phyloP scores from a whole-genome alignment of 306 rosid species.

The Quercus glauca region DNA sequence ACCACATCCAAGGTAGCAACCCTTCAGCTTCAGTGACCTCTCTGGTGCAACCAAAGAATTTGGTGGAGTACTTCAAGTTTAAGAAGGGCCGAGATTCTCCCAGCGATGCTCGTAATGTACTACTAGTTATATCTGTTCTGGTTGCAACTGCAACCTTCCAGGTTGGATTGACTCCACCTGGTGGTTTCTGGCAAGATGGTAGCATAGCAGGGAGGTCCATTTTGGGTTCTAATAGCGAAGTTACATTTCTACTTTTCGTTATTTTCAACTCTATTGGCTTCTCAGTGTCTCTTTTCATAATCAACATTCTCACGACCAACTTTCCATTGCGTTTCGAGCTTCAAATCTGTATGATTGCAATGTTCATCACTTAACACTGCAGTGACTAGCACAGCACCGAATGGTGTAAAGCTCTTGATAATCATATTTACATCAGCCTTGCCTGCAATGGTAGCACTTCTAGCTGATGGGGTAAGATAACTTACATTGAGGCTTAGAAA shows the following conservation, averaged over 20 bases:
- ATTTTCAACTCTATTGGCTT: slow-evolving; percentile 27
- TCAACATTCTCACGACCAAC: slow-evolving; percentile 10
- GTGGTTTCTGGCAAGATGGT: too few relatives aligned
- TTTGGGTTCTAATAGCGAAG: background rate
- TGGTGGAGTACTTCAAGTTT: slow-evolving; percentile 28
- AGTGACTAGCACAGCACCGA: background rate
- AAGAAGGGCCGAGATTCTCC: slow-evolving; percentile 36
- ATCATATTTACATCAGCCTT: too few relatives aligned
- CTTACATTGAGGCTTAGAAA: too few relatives aligned
- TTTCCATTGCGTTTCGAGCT: slow-evolving; percentile 27
- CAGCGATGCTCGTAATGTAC: slow-evolving; percentile 19
- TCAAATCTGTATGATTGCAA: background rate
- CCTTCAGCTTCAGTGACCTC: background rate
- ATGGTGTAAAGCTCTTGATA: background rate
- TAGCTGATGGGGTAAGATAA: too few relatives aligned
- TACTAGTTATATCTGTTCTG: slow-evolving; percentile 23
- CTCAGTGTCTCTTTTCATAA: slow-evolving; percentile 17
- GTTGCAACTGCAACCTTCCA: slow-evolving; percentile 32
- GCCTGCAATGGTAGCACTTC: too few relatives aligned
- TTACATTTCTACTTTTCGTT: background rate
- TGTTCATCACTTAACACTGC: slow-evolving; percentile 3
- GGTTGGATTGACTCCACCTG: slow-evolving; percentile 33
- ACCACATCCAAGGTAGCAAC: background rate
- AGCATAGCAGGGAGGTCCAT: too few relatives aligned
- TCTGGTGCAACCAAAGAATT: background rate